Evolutionary conservation across 805 yeast species (phyloP).

Genomic region (Candida maris): DNA sequence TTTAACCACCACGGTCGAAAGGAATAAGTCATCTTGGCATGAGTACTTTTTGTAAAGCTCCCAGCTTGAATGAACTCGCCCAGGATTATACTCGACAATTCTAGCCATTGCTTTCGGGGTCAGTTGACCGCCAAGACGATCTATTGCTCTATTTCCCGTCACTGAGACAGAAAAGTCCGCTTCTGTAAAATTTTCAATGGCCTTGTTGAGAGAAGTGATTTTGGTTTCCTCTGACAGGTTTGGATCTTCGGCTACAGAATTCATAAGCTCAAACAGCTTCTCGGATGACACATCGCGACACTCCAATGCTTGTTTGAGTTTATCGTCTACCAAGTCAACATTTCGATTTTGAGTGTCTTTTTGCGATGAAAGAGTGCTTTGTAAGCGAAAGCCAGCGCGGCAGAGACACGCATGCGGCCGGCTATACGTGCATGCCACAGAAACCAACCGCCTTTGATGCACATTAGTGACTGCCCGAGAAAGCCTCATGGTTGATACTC

Average conservation of each 20-base stretch:
- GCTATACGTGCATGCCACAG: no score
- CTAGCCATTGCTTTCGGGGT: conserved; percentile 19
- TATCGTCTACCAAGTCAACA: no score
- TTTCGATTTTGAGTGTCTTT: no score
- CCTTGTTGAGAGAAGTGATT: conserved; percentile 18
- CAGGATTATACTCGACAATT: conserved; percentile 33
- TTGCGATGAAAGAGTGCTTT: no score
- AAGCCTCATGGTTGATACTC: no score
- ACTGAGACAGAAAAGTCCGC: conserved; percentile 27
- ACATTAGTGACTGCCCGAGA: no score
- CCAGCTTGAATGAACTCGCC: conserved; percentile 33
- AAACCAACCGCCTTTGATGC: no score
- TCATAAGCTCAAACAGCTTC: neutral
- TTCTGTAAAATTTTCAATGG: conserved; percentile 23
- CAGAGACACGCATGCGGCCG: no score
- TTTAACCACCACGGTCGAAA: conserved; percentile 3
- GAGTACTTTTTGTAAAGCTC: conserved; percentile 23
- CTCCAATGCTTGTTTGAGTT: no score
- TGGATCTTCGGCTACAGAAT: neutral
- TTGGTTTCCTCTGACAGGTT: conserved; percentile 12
- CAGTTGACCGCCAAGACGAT: conserved; percentile 6
- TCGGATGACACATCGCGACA: no score
- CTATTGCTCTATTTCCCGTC: conserved; percentile 10
- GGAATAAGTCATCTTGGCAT: conserved; percentile 1
- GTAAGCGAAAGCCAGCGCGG: no score